These are phyloP conservation scores for Gossypium aridum DNA, from an alignment of 441 rosid genomes.

Conservation along the genomic window DNA sequence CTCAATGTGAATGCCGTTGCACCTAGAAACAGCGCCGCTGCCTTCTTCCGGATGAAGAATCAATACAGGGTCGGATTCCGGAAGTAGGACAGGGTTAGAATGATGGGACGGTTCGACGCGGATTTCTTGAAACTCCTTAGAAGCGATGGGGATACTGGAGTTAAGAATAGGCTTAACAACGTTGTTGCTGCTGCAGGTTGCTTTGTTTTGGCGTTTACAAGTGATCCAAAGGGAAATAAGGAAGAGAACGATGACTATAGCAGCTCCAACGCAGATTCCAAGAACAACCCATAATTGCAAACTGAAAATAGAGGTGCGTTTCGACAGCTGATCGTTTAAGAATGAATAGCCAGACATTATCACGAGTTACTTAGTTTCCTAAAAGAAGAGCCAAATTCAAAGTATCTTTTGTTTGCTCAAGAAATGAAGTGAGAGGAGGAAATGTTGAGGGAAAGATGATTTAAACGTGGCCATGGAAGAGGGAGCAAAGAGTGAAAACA, in stretches of 20 bases:
- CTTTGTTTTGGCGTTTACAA: constrained; percentile 35
- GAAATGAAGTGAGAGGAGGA: too few relatives aligned
- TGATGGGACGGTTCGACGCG: constrained; percentile 39
- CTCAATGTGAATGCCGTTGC: constrained; percentile 63
- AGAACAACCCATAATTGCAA: constrained; percentile 77
- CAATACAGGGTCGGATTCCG: constrained; percentile 31
- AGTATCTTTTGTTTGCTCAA: too few relatives aligned
- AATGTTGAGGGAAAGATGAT: too few relatives aligned
- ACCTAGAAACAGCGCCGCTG: constrained; percentile 27
- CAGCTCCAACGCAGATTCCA: constrained; percentile 73
- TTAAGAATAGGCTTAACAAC: constrained; percentile 18
- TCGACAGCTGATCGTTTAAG: constrained; percentile 58
- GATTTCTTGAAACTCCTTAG: constrained; percentile 77
- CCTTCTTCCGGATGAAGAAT: constrained; percentile 33
- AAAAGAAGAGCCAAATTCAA: too few relatives aligned
- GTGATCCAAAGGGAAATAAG: constrained; percentile 79
- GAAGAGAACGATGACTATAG: constrained; percentile 65
- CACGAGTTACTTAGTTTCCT: neutral
- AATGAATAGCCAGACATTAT: constrained; percentile 39
- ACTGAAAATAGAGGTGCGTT: constrained; percentile 62
- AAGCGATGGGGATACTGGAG: constrained; percentile 49
- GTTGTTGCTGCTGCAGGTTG: constrained; percentile 4
- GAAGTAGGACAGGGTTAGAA: constrained; percentile 33
- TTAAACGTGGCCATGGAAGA: too few relatives aligned
- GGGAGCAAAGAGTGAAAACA: too few relatives aligned